These are phyloP conservation scores for Aspergillus olivimuriae DNA, from an alignment of 495 filamentous ascomycete genomes.

Conservation along the genomic window DNA sequence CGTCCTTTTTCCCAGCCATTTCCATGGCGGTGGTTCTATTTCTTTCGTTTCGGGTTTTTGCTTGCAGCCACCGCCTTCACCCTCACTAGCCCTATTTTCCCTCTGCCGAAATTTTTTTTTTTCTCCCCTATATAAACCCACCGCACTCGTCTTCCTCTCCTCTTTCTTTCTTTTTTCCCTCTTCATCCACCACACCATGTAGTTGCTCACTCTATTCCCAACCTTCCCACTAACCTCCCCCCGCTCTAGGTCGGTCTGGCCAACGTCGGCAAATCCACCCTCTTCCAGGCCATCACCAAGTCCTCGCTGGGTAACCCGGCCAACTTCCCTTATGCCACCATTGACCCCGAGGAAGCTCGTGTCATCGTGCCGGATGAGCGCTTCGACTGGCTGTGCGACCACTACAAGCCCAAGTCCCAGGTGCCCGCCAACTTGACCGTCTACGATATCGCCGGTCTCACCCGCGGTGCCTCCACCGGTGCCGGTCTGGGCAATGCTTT, in stretches of 20 bases:
- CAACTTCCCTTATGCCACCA: conserved; percentile 99
- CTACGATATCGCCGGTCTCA: conserved; percentile 98
- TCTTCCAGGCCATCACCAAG: conserved; percentile 99
- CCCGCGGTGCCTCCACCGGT: conserved; percentile 91
- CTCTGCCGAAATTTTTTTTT: conserved; percentile 11
- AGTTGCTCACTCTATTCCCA: background rate
- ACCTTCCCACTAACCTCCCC: background rate
- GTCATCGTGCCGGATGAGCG: conserved; percentile 96
- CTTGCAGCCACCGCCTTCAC: too few relatives aligned
- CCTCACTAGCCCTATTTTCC: conserved; percentile 6
- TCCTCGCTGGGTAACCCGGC: conserved; percentile 96
- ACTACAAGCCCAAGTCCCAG: conserved; percentile 93
- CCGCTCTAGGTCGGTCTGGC: conserved; percentile 82
- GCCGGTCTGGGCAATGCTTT: conserved; percentile 97
- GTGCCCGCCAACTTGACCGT: conserved; percentile 97
- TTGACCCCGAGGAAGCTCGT: conserved; percentile 96
- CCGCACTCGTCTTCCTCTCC: conserved; percentile 23
- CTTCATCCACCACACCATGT: conserved; percentile 5
- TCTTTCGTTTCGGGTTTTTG: too few relatives aligned
- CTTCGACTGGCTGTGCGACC: conserved; percentile 90
- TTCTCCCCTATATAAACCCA: conserved; percentile 19
- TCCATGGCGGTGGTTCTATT: too few relatives aligned
- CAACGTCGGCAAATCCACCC: conserved; percentile 98
- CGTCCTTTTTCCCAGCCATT: too few relatives aligned
- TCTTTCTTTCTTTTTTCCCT: conserved; percentile 8